Evolutionary conservation across 1,284 basidiomycete genomes (phyloP).

Genomic region (Boletus semigastroideus): DNA sequence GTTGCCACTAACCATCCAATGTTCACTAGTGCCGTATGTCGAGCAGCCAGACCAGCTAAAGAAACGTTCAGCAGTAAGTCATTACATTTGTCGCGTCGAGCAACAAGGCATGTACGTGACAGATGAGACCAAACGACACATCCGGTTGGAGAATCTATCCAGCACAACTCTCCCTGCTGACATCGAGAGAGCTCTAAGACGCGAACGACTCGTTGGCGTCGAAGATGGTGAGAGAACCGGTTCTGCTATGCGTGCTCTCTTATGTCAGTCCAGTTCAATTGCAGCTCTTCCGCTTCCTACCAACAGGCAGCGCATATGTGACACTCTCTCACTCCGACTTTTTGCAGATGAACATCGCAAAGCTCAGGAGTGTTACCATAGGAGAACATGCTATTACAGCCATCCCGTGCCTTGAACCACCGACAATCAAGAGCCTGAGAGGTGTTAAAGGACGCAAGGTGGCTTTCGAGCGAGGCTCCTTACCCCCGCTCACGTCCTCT

Average conservation of each 20-base stretch:
- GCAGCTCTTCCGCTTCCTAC: conserved; percentile 57
- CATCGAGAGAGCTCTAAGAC: conserved; percentile 50
- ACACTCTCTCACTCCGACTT: conserved; percentile 48
- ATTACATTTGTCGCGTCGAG: conserved; percentile 2
- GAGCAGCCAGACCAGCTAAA: conserved; percentile 8
- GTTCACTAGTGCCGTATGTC: conserved; percentile 22
- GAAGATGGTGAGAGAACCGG: conserved; percentile 42
- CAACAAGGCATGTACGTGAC: conserved; percentile 8
- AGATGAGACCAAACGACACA: conserved; percentile 35
- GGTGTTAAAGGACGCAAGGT: conserved; percentile 43
- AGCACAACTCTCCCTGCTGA: conserved; percentile 54
- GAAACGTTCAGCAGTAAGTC: conserved; percentile 21
- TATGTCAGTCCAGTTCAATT: conserved; percentile 48
- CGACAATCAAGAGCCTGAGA: conserved; percentile 33
- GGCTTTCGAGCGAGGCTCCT: conserved; percentile 39
- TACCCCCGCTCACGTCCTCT: conserved; percentile 43
- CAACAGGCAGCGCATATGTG: conserved; percentile 56
- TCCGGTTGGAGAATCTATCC: conserved; percentile 50
- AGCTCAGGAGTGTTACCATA: conserved; percentile 44
- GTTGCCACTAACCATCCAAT: conserved; percentile 10
- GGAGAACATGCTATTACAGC: conserved; percentile 35
- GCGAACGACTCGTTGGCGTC: conserved; percentile 51
- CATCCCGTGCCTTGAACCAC: conserved; percentile 23
- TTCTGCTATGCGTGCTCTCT: conserved; percentile 5
- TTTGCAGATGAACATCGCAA: conserved; percentile 41